phyloP scores from a whole-genome alignment of 2,329 filamentous ascomycete genomes.

The Pestalotiopsis fici region DNA sequence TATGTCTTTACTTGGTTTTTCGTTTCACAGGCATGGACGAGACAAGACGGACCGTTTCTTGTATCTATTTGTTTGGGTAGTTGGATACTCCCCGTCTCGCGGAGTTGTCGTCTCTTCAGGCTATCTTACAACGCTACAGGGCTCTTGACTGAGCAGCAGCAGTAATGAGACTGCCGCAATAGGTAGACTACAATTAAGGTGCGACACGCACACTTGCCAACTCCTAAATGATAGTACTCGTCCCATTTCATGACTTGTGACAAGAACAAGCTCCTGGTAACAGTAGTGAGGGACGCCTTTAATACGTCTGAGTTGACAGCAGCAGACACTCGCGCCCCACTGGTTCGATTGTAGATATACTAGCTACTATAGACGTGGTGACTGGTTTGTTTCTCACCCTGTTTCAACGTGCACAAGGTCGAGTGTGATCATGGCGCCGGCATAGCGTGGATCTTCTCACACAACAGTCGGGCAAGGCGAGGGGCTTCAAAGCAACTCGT shows the following conservation, averaged over 20 bases:
- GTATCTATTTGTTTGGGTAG: slow-evolving; percentile 10
- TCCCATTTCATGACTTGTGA: background rate
- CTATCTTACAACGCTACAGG: background rate
- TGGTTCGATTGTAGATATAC: background rate
- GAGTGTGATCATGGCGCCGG: background rate
- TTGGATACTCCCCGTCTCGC: slow-evolving; percentile 9
- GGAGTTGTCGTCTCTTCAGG: slow-evolving; percentile 5
- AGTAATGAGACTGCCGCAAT: background rate
- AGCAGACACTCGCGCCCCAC: background rate
- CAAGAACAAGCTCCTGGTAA: background rate
- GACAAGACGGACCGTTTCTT: slow-evolving; percentile 1
- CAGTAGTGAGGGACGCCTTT: background rate
- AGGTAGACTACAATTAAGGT: slow-evolving; percentile 10
- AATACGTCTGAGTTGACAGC: background rate
- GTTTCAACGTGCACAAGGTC: background rate
- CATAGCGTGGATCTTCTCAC: background rate
- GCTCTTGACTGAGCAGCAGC: background rate
- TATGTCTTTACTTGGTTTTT: background rate
- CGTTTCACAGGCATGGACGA: background rate
- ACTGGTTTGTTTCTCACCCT: background rate
- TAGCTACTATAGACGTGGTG: background rate
- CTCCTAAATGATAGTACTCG: background rate
- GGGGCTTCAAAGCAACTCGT: background rate
- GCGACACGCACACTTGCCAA: slow-evolving; percentile 12
- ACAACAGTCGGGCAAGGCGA: background rate